Evolutionary conservation across 202 grass and related monocot species (phyloP), one percentile per base, ranked within the genome.

Genomic region (Brachypodium distachyon): DNA sequence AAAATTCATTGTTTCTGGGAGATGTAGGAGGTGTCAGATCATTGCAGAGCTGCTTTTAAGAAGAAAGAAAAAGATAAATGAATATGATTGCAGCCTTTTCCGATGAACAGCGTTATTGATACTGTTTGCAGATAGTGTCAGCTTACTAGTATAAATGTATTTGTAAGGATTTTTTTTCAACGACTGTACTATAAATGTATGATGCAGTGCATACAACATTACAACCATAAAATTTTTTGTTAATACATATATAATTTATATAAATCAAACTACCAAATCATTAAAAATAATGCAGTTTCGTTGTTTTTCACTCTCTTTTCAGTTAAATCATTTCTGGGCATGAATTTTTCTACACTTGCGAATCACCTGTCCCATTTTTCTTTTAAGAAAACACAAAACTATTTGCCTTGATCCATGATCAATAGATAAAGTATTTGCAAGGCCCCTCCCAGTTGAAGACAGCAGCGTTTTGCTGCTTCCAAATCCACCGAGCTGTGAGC

Each of bases 1-100:
- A 33, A 72, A 63, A 72, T 27, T 39, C 49, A 83, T 83, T 79
- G 60, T 25, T 73, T 56, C 50, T 51, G 41, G 41, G 57, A 78
- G 21, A 63, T 51, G 14, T 27, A 59, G 42, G 60, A 68, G 19
- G 28, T 19, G 53, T 77, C 33, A 53, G 44, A 26, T 53, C 62
- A 70, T 54, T 63, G 34, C 26, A 67, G 19, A 13, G 41, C 41
- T 54, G 48, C 36, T 76, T 70, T 76, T 46, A 43, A 37, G 14
- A 80, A 42, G 39, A 29, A 37, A 56, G 37, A 55, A 50, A 29
- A 76, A 53, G 19, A 75, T 1, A 47, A 32, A 68, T 27, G 2
- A 68, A 51, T 59, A 43, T 21, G 41, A 37, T 63, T 81, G 63
- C 44, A 48, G 54, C 28, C 55, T 77, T 79, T 70, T 21, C 36